Percentiles rank a stretch among this genome's conserved stretches.
These are phyloP conservation scores for Fragilaria crotonensis DNA, from an alignment of 108 stramenopile genomes.

Conservation along the genomic window DNA sequence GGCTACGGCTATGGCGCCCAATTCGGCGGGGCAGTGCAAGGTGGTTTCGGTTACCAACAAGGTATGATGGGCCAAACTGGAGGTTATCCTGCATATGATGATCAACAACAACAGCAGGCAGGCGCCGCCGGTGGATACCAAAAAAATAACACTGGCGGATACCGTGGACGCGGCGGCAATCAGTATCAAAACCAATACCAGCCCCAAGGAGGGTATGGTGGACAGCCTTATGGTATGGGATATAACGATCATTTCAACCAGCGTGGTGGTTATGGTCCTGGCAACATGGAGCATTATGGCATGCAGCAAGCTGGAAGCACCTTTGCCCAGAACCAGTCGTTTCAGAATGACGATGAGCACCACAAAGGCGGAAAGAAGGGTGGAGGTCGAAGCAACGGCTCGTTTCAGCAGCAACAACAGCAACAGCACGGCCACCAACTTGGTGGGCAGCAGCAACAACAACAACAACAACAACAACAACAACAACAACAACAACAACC, in stretches of 20 bases:
- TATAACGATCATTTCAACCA: not conserved
- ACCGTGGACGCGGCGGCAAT: constrained; percentile 51
- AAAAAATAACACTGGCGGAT: constrained; percentile 57
- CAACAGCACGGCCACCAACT: constrained; percentile 20
- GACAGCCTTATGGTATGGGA: not conserved
- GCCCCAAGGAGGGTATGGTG: not conserved
- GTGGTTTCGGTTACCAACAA: constrained; percentile 67
- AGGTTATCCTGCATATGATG: constrained; percentile 62
- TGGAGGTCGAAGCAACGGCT: constrained; percentile 36
- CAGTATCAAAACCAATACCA: no score
- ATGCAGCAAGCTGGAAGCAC: constrained; percentile 13
- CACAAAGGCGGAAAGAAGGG: constrained; percentile 47
- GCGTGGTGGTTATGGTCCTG: not conserved
- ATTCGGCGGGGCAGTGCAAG: constrained; percentile 58
- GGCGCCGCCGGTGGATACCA: constrained; percentile 58
- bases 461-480: no score
- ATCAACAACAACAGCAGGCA: constrained; percentile 45
- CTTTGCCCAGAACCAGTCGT: constrained; percentile 49
- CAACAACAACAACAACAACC: no score
- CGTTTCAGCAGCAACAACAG: constrained; percentile 38
- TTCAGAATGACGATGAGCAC: constrained; percentile 48
- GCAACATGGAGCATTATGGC: not conserved
- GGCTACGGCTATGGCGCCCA: constrained; percentile 61
- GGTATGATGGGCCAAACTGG: constrained; percentile 61
- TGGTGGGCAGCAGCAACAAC: no score